phyloP scores from a whole-genome alignment of 768 basidiomycete genomes.

The Suillus luteus region DNA sequence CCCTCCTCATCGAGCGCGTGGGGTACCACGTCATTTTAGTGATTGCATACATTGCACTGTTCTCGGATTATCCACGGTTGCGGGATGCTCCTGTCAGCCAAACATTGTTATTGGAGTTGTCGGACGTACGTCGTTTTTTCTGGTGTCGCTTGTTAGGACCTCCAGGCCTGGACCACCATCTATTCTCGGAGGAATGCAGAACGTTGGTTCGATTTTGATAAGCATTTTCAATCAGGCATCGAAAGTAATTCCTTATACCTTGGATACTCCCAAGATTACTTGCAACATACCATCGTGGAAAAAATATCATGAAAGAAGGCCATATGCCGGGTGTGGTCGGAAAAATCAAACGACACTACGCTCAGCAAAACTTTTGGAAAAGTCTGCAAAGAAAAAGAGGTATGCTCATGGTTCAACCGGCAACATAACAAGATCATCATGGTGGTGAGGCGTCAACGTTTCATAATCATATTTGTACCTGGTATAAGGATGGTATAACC shows the following conservation, averaged over 20 bases:
- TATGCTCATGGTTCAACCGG: neutral
- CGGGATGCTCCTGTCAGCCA: neutral
- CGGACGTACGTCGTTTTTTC: constrained; percentile 25
- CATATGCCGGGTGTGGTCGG: neutral
- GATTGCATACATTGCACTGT: constrained; percentile 16
- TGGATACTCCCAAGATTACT: constrained; percentile 29
- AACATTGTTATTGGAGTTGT: neutral
- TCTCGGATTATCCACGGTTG: neutral
- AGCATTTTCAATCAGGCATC: constrained; percentile 15
- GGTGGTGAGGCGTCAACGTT: neutral
- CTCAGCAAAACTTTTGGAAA: neutral
- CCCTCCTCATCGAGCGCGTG: constrained; percentile 30
- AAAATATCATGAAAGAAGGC: constrained; percentile 6
- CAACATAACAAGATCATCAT: neutral
- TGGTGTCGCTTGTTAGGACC: constrained; percentile 33
- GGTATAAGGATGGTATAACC: neutral
- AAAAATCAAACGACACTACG: constrained; percentile 22
- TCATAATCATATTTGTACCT: neutral
- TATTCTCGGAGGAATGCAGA: constrained; percentile 32
- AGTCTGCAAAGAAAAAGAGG: neutral
- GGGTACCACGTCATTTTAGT: constrained; percentile 36
- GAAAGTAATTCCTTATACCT: constrained; percentile 29
- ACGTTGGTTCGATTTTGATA: constrained; percentile 35
- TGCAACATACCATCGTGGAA: constrained; percentile 24
- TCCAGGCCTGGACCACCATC: constrained; percentile 22